Percentiles rank a stretch among this genome's conserved stretches.
Evolutionary conservation across 331 rosid genomes (phyloP).

Genomic region (Phaseolus coccineus): DNA sequence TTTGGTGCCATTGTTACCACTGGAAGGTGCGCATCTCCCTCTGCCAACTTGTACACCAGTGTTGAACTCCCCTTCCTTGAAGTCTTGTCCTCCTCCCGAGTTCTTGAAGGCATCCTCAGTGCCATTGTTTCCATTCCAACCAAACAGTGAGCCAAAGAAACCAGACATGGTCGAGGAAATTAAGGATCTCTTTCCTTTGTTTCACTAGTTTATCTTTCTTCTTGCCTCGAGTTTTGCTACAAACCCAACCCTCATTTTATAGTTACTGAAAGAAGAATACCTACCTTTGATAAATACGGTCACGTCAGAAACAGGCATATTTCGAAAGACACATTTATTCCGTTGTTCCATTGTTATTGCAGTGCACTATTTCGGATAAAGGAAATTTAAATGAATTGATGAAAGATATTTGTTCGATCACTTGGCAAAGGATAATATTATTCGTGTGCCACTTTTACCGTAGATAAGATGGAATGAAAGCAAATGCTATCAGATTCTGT

Average conservation of each 20-base stretch:
- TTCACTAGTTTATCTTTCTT: too few species aligned
- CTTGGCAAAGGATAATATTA: neutral
- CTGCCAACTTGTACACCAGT: neutral
- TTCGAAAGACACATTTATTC: neutral
- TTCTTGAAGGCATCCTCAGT: neutral
- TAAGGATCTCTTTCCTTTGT: neutral
- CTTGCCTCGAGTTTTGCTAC: neutral
- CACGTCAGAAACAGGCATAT: neutral
- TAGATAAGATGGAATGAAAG: neutral
- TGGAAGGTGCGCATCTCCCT: neutral
- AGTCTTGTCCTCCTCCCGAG: neutral
- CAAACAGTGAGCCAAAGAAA: neutral
- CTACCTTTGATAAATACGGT: neutral
- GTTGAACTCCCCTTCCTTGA: slow-evolving; percentile 7
- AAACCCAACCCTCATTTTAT: neutral
- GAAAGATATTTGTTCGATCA: neutral
- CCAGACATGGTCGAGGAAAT: neutral
- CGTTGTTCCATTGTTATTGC: neutral
- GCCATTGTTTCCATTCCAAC: neutral
- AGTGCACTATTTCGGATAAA: neutral
- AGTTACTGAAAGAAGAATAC: slow-evolving; percentile 2
- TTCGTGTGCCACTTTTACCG: neutral
- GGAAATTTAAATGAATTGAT: neutral
- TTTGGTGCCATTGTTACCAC: neutral
- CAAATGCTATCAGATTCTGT: neutral